Evolutionary conservation across 176 grass and related monocot genomes (phyloP).

Genomic region (Secale cereale): DNA sequence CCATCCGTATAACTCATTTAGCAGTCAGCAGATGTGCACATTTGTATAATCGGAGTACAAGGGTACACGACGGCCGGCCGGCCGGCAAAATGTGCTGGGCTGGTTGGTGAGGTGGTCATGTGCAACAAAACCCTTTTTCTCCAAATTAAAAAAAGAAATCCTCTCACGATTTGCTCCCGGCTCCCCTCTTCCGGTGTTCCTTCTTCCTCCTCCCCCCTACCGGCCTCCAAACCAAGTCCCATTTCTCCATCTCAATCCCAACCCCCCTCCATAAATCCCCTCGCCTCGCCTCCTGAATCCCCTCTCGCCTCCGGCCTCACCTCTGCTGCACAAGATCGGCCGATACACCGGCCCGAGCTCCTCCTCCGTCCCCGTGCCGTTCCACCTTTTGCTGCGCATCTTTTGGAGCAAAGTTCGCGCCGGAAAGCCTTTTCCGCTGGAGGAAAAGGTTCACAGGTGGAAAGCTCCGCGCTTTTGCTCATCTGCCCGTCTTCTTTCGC

Average conservation of each 20-base stretch:
- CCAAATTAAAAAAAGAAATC: no score
- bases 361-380: neutral
- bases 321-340: neutral
- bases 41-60: neutral
- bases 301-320: neutral
- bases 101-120: constrained; percentile 3
- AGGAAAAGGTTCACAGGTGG: neutral
- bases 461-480: neutral
- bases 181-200: neutral
- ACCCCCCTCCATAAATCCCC: neutral
- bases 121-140: neutral
- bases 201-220: neutral
- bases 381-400: neutral
- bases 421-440: neutral
- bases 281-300: neutral
- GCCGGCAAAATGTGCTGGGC: neutral
- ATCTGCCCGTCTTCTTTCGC: neutral
- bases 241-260: constrained; percentile 24
- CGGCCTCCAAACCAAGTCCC: neutral
- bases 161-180: neutral
- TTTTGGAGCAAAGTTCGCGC: neutral
- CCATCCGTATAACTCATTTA: no score
- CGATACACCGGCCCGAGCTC: neutral
- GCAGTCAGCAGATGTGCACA: no score
- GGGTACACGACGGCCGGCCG: neutral